Evolutionary conservation across 192 early-diverging fungal genomes (phyloP).

Genomic region (Umbelopsis sp.): DNA sequence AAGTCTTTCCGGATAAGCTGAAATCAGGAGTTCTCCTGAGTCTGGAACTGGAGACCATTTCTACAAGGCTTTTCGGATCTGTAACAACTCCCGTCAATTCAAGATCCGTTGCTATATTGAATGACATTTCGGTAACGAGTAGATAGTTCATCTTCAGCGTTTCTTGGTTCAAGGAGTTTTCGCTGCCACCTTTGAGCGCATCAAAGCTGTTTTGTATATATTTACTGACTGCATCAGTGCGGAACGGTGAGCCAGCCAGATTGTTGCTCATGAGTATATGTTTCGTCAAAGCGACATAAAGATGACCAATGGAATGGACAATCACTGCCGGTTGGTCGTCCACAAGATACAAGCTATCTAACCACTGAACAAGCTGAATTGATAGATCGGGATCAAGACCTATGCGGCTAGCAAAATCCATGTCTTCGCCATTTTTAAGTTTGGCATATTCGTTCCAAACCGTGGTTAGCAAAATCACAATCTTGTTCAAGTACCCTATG

Average conservation of each 20-base stretch:
- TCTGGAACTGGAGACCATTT: neutral
- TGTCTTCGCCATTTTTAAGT: neutral
- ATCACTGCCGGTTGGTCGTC: neutral
- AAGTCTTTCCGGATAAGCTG: neutral
- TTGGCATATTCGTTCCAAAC: neutral
- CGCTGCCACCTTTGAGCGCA: neutral
- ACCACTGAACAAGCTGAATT: neutral
- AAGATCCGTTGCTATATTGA: neutral
- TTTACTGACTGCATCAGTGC: neutral
- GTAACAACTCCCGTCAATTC: neutral
- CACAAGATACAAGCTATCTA: neutral
- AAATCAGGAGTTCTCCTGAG: constrained; percentile 3
- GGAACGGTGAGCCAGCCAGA: neutral
- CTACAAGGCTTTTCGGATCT: neutral
- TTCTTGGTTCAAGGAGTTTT: neutral
- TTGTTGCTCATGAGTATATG: neutral
- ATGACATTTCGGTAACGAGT: constrained; percentile 3
- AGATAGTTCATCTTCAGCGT: constrained; percentile 8
- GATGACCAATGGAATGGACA: neutral
- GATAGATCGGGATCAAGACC: neutral
- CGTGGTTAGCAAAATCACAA: neutral
- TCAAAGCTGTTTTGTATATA: constrained; percentile 2
- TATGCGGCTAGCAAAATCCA: neutral
- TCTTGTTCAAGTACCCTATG: neutral
- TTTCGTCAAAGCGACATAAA: neutral